A percentile compares a stretch with the other conserved stretches of the same genome.
phyloP scores from a whole-genome alignment of 306 rosid genomes.

The Trifolium repens region DNA sequence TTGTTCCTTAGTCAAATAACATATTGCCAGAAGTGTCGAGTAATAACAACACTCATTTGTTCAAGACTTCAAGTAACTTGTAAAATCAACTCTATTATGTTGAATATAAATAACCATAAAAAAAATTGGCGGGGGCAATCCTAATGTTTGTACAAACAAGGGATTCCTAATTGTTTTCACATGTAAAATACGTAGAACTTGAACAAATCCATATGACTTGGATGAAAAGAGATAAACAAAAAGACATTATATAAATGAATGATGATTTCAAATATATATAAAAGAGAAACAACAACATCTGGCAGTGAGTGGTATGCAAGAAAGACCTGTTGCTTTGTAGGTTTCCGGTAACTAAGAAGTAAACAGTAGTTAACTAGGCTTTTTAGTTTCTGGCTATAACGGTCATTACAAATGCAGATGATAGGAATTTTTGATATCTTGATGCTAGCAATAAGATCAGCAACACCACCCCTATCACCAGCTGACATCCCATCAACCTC shows the following conservation, averaged over 20 bases:
- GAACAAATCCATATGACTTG: conserved; percentile 19
- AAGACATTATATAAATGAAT: conserved; percentile 24
- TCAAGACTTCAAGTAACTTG: conserved; percentile 9
- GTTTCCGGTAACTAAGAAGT: conserved; percentile 87
- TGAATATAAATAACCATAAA: conserved; percentile 23
- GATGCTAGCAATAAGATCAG: conserved; percentile 94
- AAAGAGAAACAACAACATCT: conserved; percentile 21
- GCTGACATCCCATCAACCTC: conserved; percentile 99
- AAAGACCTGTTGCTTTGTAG: conserved; percentile 92
- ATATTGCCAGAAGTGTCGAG: conserved; percentile 11
- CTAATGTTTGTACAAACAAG: conserved; percentile 12
- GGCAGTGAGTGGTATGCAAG: neutral
- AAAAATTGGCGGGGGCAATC: neutral
- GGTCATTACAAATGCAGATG: conserved; percentile 97
- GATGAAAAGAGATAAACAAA: conserved; percentile 22
- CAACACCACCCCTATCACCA: conserved; percentile 98
- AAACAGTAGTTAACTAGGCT: conserved; percentile 95
- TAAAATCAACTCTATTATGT: conserved; percentile 11
- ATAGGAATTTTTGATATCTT: conserved; percentile 92
- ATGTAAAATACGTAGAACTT: conserved; percentile 26
- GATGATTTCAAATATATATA: neutral
- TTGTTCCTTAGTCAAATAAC: conserved; percentile 14
- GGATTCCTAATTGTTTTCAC: conserved; percentile 25
- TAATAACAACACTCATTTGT: conserved; percentile 18
- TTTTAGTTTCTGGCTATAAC: conserved; percentile 94